Evolutionary conservation across 164 flowering plant species (phyloP), one percentile per base, ranked within the genome.

Genomic region (Macadamia tetraphylla): DNA sequence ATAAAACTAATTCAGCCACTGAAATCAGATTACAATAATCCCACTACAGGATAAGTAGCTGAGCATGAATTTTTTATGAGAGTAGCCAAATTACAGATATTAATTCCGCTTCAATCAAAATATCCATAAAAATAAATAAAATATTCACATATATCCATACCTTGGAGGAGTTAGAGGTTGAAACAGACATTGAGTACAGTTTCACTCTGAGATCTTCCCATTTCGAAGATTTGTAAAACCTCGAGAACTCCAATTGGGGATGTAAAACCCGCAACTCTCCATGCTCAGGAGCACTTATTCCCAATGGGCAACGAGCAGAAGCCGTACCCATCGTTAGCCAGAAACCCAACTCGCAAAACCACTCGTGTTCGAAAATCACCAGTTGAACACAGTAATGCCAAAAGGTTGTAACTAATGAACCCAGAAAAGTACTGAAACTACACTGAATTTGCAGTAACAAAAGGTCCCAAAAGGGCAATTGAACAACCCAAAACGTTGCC

Each of bases 251-350:
- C 67, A 68, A 1, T 49, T 79, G 75, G 6, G 69, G 66, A 60
- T 62, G 57, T 10, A 74, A 70, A 60, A 30, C 56, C 67, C 69
- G 66, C 14, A 69, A 69, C 42, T 75, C 70, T 51, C 65, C 81
- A 62, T 75, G 70, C 29, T 55, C 73, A 67, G 72, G 77, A 53
- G 70, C 64, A 42, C 40, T 32, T 64, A 83, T 71, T 63, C 81
- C 75, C 73, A 60, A 73, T 71, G 83, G 85, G 83, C 67, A 77
- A 67, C 77, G 82, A 72, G 73, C 67, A 73, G 76, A 63, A 70
- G 82, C 82, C 76, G 79, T 58, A 69, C 78, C 87, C 94, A 87
- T 88, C 35, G 59, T 58, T 63, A 52, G 68, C 10, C 66, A 69
- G 29, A 71, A 51, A 56, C 78, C 77, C 75, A 72, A 60, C 67